phyloP scores from a whole-genome alignment of 2,329 filamentous ascomycete genomes.

The Aspergillus pseudonomiae region DNA sequence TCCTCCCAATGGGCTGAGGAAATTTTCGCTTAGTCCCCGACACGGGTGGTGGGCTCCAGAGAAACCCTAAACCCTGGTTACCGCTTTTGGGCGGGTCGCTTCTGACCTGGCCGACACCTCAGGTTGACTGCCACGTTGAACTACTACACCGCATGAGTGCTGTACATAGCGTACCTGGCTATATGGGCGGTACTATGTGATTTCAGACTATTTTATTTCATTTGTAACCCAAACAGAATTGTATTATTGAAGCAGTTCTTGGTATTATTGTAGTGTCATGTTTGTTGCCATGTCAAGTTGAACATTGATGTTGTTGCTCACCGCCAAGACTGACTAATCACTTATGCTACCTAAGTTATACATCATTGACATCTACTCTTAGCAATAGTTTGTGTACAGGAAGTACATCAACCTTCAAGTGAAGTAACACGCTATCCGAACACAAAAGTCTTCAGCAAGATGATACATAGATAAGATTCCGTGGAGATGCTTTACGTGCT shows the following conservation, averaged over 20 bases:
- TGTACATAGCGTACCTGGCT: background rate
- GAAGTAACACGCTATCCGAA: background rate
- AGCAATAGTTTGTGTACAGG: background rate
- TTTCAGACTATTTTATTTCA: background rate
- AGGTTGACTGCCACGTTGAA: conserved; percentile 6
- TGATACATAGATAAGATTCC: background rate
- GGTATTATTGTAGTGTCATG: background rate
- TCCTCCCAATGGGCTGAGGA: conserved; percentile 38
- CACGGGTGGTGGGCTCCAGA: conserved; percentile 28
- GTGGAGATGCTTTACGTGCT: background rate
- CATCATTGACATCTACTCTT: background rate
- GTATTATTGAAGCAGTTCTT: background rate
- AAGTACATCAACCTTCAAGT: background rate
- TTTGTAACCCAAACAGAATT: background rate
- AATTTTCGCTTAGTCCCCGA: conserved; percentile 48
- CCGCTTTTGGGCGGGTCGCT: conserved; percentile 17
- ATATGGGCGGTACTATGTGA: background rate
- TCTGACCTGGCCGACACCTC: conserved; percentile 10
- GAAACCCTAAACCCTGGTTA: conserved; percentile 43
- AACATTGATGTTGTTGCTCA: background rate
- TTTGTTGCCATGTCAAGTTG: background rate
- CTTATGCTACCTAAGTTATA: background rate
- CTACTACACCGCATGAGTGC: background rate
- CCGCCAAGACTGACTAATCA: background rate
- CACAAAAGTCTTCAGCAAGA: background rate